phyloP scores from a whole-genome alignment of 257 asterid species.

The Solanum sitiens region DNA sequence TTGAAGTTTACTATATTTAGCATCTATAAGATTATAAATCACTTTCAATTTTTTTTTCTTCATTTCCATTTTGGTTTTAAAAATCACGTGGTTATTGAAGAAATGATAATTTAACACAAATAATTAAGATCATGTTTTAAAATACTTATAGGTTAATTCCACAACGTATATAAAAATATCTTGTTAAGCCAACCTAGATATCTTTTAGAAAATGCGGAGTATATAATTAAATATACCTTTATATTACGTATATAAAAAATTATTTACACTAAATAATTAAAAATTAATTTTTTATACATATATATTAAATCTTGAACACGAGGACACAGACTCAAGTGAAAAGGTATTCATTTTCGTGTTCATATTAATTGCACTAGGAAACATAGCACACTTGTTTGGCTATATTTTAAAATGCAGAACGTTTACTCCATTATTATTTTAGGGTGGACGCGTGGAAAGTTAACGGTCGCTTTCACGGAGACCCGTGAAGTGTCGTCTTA shows the following conservation, averaged over 20 bases:
- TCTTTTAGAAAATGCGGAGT: no score
- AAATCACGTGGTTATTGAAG: background rate
- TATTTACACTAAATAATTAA: no score
- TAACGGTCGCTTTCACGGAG: background rate
- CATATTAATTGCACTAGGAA: background rate
- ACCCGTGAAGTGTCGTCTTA: background rate
- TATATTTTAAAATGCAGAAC: background rate
- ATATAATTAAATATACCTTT: no score
- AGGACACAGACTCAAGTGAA: no score
- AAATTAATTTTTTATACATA: no score
- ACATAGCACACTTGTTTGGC: background rate
- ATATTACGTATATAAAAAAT: accelerated
- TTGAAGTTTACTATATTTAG: background rate
- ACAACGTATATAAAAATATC: no score
- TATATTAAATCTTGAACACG: no score
- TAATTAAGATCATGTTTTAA: background rate
- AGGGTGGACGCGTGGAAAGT: background rate
- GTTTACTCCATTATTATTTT: background rate
- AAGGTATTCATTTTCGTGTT: background rate
- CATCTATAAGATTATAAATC: background rate
- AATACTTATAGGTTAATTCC: background rate
- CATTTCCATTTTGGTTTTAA: background rate
- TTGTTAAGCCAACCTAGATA: no score
- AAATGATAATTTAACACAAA: background rate
- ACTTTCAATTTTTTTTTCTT: background rate